Evolutionary conservation across 441 rosid species (phyloP).

Genomic region (Syzygium syzygioides): DNA sequence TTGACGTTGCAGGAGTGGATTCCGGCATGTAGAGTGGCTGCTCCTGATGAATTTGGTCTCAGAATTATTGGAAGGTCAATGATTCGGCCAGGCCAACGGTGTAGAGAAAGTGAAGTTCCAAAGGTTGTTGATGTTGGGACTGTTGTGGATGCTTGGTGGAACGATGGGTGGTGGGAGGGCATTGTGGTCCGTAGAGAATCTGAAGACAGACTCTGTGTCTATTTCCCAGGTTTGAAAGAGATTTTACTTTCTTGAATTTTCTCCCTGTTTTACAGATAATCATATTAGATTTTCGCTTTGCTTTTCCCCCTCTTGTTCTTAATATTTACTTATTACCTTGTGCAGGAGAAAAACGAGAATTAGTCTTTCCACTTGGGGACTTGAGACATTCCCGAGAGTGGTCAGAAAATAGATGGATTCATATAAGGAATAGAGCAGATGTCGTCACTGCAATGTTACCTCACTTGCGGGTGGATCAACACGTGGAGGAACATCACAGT

Average conservation of each 20-base stretch:
- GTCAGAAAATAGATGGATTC: conserved; percentile 53
- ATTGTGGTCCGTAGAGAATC: conserved; percentile 44
- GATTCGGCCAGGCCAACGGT: conserved; percentile 39
- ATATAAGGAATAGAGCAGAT: conserved; percentile 34
- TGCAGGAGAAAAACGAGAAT: conserved; percentile 58
- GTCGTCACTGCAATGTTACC: conserved; percentile 23
- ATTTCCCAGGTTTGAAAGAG: conserved; percentile 54
- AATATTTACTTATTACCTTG: not conserved
- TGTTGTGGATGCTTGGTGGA: conserved; percentile 78
- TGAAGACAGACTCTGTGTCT: conserved; percentile 44
- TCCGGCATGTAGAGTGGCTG: conserved; percentile 45
- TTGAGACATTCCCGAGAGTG: conserved; percentile 68
- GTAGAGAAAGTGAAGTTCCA: conserved; percentile 9
- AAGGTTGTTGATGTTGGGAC: conserved; percentile 36
- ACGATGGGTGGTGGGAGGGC: conserved; percentile 91
- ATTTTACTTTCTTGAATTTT: not conserved
- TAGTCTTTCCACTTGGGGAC: conserved; percentile 28
- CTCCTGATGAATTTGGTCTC: conserved; percentile 43
- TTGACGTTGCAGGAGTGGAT: conserved; percentile 64
- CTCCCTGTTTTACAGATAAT: not conserved
- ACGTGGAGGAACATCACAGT: conserved; percentile 8
- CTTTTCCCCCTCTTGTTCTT: not conserved
- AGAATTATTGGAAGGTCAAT: conserved; percentile 43
- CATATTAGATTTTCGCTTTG: not conserved
- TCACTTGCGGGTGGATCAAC: conserved; percentile 18